These are phyloP conservation scores for Pyrenochaeta sp. DNA, from an alignment of 2,329 filamentous ascomycete genomes.

Conservation along the genomic window DNA sequence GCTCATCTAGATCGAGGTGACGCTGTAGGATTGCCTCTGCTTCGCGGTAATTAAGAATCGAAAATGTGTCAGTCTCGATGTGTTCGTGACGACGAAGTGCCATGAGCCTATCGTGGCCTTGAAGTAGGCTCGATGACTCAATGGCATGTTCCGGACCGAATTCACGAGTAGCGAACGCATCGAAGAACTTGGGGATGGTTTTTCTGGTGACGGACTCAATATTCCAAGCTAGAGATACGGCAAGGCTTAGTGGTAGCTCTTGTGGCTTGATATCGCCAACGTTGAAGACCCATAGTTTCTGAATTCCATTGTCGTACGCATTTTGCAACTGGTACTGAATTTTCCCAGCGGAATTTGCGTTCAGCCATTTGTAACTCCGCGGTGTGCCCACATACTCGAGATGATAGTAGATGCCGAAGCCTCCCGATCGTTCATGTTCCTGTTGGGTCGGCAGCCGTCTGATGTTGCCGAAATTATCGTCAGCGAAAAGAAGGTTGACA, in stretches of 20 bases:
- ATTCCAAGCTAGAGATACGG: conserved; percentile 18
- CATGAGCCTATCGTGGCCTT: conserved; percentile 9
- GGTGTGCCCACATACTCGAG: conserved; percentile 22
- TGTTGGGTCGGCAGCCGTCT: conserved; percentile 9
- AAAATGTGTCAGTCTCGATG: conserved; percentile 11
- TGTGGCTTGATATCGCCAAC: conserved; percentile 21
- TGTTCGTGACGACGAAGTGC: conserved; percentile 12
- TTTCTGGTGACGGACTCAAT: neutral
- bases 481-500: conserved; percentile 19
- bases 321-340: conserved; percentile 7
- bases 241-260: conserved; percentile 16
- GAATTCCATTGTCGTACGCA: conserved; percentile 4
- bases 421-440: conserved; percentile 9
- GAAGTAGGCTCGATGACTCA: conserved; percentile 1
- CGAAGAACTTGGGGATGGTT: conserved; percentile 8
- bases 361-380: conserved; percentile 22
- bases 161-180: conserved; percentile 1
- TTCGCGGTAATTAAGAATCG: conserved; percentile 9
- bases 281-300: conserved; percentile 21
- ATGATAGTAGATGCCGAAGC: conserved; percentile 19
- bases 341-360: conserved; percentile 14
- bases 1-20: neutral
- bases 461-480: conserved; percentile 22
- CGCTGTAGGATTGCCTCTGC: conserved; percentile 6
- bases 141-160: conserved; percentile 6